Conservation (phyloP, 176 grass and related monocot species). For the Typha latifolia region DNA sequence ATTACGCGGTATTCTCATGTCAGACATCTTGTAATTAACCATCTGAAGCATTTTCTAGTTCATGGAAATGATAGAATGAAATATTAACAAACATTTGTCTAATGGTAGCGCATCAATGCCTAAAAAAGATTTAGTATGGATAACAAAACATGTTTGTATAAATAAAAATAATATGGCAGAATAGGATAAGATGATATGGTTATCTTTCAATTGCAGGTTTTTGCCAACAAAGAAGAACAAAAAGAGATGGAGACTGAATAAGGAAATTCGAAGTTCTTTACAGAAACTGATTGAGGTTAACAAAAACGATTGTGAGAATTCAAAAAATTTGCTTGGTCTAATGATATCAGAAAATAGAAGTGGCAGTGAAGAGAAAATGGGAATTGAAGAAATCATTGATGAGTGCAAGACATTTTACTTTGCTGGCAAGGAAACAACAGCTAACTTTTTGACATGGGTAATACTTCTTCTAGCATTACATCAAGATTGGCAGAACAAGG, state of each 20-base stretch:
- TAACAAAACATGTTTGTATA: too few relatives aligned
- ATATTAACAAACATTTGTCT: too few relatives aligned
- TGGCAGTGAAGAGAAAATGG: conserved; percentile 44
- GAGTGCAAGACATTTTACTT: conserved; percentile 92
- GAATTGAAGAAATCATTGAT: conserved; percentile 76
- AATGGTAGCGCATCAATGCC: too few relatives aligned
- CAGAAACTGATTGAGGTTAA: conserved; percentile 59
- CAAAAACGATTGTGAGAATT: conserved; percentile 42
- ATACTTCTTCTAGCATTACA: conserved; percentile 61
- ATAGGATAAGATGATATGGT: neutral
- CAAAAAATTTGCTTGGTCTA: conserved; percentile 67
- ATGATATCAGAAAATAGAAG: conserved; percentile 62
- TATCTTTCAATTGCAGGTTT: conserved; percentile 37
- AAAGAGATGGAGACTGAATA: conserved; percentile 39
- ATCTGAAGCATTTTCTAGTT: too few relatives aligned
- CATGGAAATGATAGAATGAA: too few relatives aligned
- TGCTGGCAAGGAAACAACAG: conserved; percentile 80
- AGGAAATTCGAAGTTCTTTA: conserved; percentile 49
- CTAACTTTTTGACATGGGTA: conserved; percentile 67
- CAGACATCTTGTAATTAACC: too few relatives aligned
- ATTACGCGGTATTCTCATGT: too few relatives aligned
- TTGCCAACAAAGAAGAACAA: conserved; percentile 73
- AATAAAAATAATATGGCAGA: neutral
- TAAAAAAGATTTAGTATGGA: too few relatives aligned
- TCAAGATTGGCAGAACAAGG: conserved; percentile 75